A percentile compares a stretch with the other conserved stretches of the same genome.
These are phyloP conservation scores for Mortierella polycephala DNA, from an alignment of 371 early-diverging fungal species.

Conservation along the genomic window DNA sequence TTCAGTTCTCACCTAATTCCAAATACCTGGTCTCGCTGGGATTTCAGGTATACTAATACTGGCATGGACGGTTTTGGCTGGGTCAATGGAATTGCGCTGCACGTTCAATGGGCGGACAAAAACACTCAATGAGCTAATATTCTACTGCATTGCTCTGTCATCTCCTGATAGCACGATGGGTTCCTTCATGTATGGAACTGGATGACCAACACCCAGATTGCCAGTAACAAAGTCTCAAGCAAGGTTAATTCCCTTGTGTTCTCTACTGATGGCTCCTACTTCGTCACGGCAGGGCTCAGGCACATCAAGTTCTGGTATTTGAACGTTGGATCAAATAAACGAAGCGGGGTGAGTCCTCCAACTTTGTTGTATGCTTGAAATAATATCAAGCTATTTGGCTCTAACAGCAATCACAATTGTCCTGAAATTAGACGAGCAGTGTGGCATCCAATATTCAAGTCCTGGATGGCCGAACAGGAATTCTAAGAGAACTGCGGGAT, in stretches of 20 bases:
- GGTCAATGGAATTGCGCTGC: too few species aligned
- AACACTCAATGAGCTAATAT: too few species aligned
- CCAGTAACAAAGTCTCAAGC: conserved; percentile 76
- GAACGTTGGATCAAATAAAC: conserved; percentile 52
- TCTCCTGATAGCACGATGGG: conserved; percentile 76
- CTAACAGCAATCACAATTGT: too few species aligned
- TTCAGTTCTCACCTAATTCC: conserved; percentile 80
- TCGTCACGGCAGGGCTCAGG: conserved; percentile 83
- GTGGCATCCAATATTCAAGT: conserved; percentile 57
- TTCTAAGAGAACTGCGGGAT: conserved; percentile 75
- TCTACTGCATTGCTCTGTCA: too few species aligned
- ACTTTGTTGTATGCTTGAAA: neutral
- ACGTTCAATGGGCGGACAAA: too few species aligned
- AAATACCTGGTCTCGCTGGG: conserved; percentile 83
- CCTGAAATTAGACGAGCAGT: conserved; percentile 6
- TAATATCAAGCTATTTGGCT: too few species aligned
- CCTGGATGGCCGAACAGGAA: conserved; percentile 80
- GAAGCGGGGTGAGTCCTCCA: conserved; percentile 17
- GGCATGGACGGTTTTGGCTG: neutral
- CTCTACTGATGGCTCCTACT: conserved; percentile 72
- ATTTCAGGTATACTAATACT: conserved; percentile 68
- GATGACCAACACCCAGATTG: conserved; percentile 72
- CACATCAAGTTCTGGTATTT: conserved; percentile 89
- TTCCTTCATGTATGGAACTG: conserved; percentile 88
- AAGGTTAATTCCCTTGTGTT: conserved; percentile 71